Evolutionary conservation across 2,329 filamentous ascomycete species (phyloP), one percentile per base, ranked within the genome.

Genomic region (Verticillium nubilum): DNA sequence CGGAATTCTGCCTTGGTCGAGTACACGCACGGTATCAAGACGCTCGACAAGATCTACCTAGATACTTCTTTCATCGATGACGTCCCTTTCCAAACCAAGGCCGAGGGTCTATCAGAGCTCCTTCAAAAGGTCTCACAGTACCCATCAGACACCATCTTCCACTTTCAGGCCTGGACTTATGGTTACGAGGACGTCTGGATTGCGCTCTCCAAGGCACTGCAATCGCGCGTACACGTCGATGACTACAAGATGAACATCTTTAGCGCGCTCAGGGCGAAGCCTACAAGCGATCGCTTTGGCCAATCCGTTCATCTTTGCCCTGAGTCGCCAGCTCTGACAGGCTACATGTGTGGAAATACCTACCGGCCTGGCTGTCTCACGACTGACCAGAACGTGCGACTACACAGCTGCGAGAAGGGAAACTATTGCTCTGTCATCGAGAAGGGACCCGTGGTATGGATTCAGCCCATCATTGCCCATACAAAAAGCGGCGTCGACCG

Each of bases 151-250:
- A 96, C 92, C 0, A 72, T 89, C 1, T 97, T 97, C 67, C 90
- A 96, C 70, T 82, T 98, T 53, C 85, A 92, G 59, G 85, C 92
- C 1, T 97, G 93, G 92, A 97, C 94, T 0, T 95, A 95, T 69
- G 81, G 81, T 0, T 97, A 97, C 63, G 93, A 98, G 70, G 90
- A 96, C 57, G 92, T 97, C 0, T 97, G 92, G 92, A 78, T 92
- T 60, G 89, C 91, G 0, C 74, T 98, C 0, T 87, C 92, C 0
- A 83, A 86, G 25, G 84, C 86, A 12, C 76, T 97, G 0, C 74
- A 84, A 5, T 88, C 87, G 3, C 82, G 80, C 78, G 84, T 97
- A 2, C 94, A 97, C 67, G 84, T 97, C 2, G 92, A 96, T 69
- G 77, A 84, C 17, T 97, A 97, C 69, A 91, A 93, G 65, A 78